These are phyloP conservation scores for Cyclotella atomus DNA, from an alignment of 108 stramenopile species.

Conservation along the genomic window DNA sequence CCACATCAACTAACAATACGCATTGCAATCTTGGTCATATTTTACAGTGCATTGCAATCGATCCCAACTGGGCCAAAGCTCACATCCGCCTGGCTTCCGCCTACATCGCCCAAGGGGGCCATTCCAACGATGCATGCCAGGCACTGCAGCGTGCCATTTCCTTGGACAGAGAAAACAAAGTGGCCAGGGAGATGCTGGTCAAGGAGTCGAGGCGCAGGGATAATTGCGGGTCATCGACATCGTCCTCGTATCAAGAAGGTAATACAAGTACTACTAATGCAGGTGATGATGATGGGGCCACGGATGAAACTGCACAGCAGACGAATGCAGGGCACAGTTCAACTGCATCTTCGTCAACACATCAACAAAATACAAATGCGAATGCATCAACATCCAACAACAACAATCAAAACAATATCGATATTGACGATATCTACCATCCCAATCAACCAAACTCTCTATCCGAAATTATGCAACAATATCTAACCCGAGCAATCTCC, in stretches of 20 bases:
- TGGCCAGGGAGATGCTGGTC: constrained; percentile 74
- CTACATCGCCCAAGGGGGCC: constrained; percentile 74
- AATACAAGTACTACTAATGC: background rate
- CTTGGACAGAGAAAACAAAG: constrained; percentile 63
- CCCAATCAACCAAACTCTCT: constrained; percentile 25
- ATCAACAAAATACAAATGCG: background rate
- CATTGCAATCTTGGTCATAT: too few relatives aligned
- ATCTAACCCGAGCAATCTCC: constrained; percentile 13
- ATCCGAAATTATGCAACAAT: constrained; percentile 52
- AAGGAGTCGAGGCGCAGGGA: constrained; percentile 62
- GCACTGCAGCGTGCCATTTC: constrained; percentile 69
- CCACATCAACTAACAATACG: too few relatives aligned
- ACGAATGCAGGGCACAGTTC: background rate
- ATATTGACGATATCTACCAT: constrained; percentile 47
- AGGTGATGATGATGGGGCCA: background rate
- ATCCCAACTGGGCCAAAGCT: constrained; percentile 80
- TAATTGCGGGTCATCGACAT: too few relatives aligned
- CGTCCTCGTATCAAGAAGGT: too few relatives aligned
- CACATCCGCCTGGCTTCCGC: constrained; percentile 80
- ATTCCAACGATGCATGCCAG: constrained; percentile 87
- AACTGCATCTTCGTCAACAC: background rate
- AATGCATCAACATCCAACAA: constrained; percentile 25
- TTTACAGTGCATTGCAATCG: constrained; percentile 65
- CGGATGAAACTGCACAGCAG: constrained; percentile 4
- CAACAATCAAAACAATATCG: constrained; percentile 23